A percentile compares a stretch with the other conserved stretches of the same genome.
phyloP scores from a whole-genome alignment of 306 rosid genomes.

The Begonia masoniana region DNA sequence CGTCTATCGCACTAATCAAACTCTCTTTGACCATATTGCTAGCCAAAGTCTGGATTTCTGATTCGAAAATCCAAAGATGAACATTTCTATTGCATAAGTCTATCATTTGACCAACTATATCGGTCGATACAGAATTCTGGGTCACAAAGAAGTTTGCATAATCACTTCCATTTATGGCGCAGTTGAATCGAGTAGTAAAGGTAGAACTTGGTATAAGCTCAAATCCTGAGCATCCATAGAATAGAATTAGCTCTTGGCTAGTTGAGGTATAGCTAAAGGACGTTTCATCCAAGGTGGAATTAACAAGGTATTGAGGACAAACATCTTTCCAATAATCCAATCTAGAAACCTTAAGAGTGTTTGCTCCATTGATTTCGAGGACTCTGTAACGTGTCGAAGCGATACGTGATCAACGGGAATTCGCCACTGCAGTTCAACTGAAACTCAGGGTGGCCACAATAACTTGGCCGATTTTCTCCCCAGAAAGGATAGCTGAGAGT shows the following conservation, averaged over 20 bases:
- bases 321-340: neutral
- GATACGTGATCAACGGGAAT: neutral
- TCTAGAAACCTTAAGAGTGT: neutral
- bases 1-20: neutral
- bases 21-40: neutral
- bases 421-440: neutral
- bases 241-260: neutral
- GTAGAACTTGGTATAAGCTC: neutral
- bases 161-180: neutral
- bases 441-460: conserved; percentile 9
- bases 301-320: neutral
- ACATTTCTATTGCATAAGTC: neutral
- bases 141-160: neutral
- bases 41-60: neutral
- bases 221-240: neutral
- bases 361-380: neutral
- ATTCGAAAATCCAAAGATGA: neutral
- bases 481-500: conserved; percentile 13
- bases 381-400: neutral
- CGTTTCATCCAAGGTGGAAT: neutral
- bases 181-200: neutral
- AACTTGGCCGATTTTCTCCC: conserved; percentile 5
- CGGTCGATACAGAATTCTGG: too few species aligned
- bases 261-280: neutral
- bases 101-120: too few species aligned